Base-by-base conservation (phyloP, 108 stramenopile genomes). In the Nitzschia sp. region DNA sequence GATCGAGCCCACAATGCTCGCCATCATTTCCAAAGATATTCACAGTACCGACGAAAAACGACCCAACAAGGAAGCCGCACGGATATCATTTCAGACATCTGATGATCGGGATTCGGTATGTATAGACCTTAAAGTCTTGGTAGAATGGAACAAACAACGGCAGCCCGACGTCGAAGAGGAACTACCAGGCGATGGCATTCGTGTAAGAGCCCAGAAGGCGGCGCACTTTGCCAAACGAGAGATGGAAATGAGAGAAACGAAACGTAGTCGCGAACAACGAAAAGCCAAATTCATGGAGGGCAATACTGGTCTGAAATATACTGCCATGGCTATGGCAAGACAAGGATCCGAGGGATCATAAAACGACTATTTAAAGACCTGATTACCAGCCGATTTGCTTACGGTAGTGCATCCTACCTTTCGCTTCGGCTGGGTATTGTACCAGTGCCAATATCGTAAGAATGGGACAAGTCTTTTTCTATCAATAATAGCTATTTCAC, bases 251-350 rank as follows among this genome's bases (percentile, higher is more conserved):
- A 64, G 79, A 45, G 77, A 88, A 70, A 63, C 75, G 45, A 86
- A 84, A 66, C 54, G 83, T 36, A 80, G 81, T 33, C 61, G 91
- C 65, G 91, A 92, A 70, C 62, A 82, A 66, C 75, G 94, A n/a
- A 95, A 92, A 61, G 86, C 87, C 18, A 74, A 81, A 64, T 90
- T 89, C 59, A 70, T 91, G 59, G 78, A 86, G 57, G 83, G 81
- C 23, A 61, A 71, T n/a, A 85, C 85, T 30, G 89, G 88, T 18
- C 62, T 89, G 42, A 89, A 94, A 61, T 93, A 90, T 70, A 93
- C 92, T 47, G 92, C 92, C 2, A 68, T 93, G 73, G 89, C 92
- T 18, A 93, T 93, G 92, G 91, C 91, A 18, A 89, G 85, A 69
- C 54, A 70, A 64, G 64, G 59, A 0, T 27, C 51, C 49, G 51